phyloP scores from a whole-genome alignment of 1,139 yeast species.

The Geotrichum histeridarum region DNA sequence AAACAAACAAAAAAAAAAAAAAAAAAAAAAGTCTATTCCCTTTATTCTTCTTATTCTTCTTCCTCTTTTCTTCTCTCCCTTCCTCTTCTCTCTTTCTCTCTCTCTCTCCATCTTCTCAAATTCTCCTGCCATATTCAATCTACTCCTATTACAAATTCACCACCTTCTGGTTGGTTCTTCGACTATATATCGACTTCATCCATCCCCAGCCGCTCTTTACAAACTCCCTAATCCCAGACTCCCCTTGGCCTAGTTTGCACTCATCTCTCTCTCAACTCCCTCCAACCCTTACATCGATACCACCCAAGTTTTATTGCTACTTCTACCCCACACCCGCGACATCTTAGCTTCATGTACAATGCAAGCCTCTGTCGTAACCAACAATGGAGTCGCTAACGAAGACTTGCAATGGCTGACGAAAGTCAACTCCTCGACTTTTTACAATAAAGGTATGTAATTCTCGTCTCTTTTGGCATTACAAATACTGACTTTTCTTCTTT shows the following conservation, averaged over 20 bases:
- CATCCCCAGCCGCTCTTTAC: too few relatives aligned
- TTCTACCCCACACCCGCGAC: too few relatives aligned
- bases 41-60: not conserved
- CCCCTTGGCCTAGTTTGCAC: too few relatives aligned
- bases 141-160: not conserved
- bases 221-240: too few relatives aligned
- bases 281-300: not conserved
- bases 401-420: slow-evolving; percentile 19
- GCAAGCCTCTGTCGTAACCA: not conserved
- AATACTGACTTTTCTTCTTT: not conserved
- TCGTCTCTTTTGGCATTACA: not conserved
- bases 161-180: too few relatives aligned
- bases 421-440: slow-evolving; percentile 13
- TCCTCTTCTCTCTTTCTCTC: not conserved
- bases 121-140: not conserved
- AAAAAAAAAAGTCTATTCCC: not conserved
- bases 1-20: not conserved
- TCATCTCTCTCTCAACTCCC: too few relatives aligned
- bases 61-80: not conserved
- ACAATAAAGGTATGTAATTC: slow-evolving; percentile 8
- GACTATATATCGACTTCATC: too few relatives aligned
- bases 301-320: too few relatives aligned
- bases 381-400: slow-evolving; percentile 8
- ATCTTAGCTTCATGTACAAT: not conserved
- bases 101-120: not conserved